These are phyloP conservation scores for Aspergillus sparsus DNA, from an alignment of 495 filamentous ascomycete species.

Conservation along the genomic window DNA sequence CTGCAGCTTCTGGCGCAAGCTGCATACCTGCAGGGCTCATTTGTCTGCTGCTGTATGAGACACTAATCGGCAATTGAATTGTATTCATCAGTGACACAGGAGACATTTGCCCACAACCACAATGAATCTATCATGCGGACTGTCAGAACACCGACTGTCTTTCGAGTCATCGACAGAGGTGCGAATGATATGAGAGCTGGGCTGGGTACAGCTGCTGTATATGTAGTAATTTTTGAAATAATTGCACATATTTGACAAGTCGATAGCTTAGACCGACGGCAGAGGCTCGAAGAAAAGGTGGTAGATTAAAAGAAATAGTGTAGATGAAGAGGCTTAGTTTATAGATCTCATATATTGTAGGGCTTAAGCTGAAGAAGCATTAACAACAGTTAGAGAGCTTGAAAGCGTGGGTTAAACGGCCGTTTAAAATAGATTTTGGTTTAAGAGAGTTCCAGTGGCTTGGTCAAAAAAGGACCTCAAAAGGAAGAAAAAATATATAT, in stretches of 20 bases:
- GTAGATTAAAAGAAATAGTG: slow-evolving; percentile 7
- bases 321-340: slow-evolving; percentile 1
- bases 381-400: background rate
- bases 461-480: too few relatives aligned
- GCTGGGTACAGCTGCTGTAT: slow-evolving; percentile 68
- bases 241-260: slow-evolving; percentile 65
- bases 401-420: background rate
- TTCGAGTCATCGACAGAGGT: slow-evolving; percentile 65
- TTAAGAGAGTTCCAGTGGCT: slow-evolving; percentile 3
- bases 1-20: background rate
- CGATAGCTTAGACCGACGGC: background rate
- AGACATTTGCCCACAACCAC: slow-evolving; percentile 66
- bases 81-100: slow-evolving; percentile 44
- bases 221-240: slow-evolving; percentile 77
- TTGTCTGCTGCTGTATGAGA: background rate
- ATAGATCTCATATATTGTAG: background rate
- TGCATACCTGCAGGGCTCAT: background rate
- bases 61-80: slow-evolving; percentile 8
- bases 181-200: slow-evolving; percentile 66
- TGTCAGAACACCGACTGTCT: slow-evolving; percentile 59
- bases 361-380: too few relatives aligned
- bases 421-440: background rate
- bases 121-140: slow-evolving; percentile 77
- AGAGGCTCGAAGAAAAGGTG: background rate
- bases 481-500: slow-evolving; percentile 21